Evolutionary conservation across 1,139 yeast genomes (phyloP), one percentile per base, ranked within the genome.

Genomic region (Yamadazyma dendronema): DNA sequence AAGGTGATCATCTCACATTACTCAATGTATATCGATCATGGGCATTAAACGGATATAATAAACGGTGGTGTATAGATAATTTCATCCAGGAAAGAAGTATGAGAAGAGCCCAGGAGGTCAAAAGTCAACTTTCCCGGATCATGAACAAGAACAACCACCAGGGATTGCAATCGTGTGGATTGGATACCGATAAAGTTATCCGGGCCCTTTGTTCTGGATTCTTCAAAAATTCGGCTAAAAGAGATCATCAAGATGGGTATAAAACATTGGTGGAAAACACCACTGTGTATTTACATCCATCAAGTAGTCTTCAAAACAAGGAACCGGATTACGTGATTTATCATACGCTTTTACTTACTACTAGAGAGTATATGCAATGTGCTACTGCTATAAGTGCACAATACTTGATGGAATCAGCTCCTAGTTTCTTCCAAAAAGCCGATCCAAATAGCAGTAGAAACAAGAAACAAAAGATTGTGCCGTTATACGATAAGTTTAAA

Each of bases 341-440:
- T 54, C 95, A 90, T 54, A 83, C 94, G 4, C 67, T 92, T 38
- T 67, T 90, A 32, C 67, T 87, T 51, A 92, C 97, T 0, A 74
- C 88, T 4, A 81, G 80, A 53, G 97, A 90, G 65, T 92, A 89
- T 57, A 88, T 92, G 96, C 94, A 88, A 42, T 84, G 88, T 50
- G 85, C 82, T 7, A 83, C 95, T 0, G 71, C 77, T 4, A 81
- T 92, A 36, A 94, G 88, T 39, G 90, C 97, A 0, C 70, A 71
- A 46, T 90, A 97, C 97, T 67, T 92, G 30, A 70, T 83, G 6
- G 89, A 85, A 49, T 74, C 79, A 28, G 97, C 97, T 2, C 97
- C 98, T 1, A 79, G 80, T 36, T 90, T 83, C 59, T 92, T 86
- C 72, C 80, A 81, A 56, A 73, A 72, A 8, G 74, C 82, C 0